Conservation (phyloP, 1,139 yeast genomes). For the Entelexis sorbosivorans region DNA sequence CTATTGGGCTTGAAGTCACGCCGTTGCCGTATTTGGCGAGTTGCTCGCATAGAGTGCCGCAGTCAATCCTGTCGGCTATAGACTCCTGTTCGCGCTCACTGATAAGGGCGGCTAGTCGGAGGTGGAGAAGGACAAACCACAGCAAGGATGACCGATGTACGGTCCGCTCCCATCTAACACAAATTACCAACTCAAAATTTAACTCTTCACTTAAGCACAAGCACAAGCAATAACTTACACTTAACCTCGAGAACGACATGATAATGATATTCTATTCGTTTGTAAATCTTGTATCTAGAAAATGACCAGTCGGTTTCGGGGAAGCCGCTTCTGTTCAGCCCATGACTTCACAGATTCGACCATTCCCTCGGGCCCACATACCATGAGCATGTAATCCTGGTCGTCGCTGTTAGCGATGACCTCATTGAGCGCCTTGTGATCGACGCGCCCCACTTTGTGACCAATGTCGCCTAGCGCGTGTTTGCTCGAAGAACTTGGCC, state of each 20-base stretch:
- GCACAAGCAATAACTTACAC: too few species aligned
- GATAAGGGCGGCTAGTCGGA: too few species aligned
- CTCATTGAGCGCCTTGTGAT: conserved; percentile 12
- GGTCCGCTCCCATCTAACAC: too few species aligned
- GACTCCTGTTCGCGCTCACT: neutral
- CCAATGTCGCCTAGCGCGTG: neutral
- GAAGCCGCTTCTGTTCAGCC: conserved; percentile 22
- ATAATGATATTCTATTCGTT: neutral
- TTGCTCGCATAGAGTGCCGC: too few species aligned
- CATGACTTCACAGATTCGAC: conserved; percentile 38
- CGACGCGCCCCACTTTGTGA: conserved; percentile 17
- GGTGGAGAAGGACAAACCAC: too few species aligned
- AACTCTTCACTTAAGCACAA: too few species aligned
- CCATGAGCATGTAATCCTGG: conserved; percentile 29
- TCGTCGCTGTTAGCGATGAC: conserved; percentile 16
- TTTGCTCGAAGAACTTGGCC: neutral
- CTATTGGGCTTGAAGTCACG: too few species aligned
- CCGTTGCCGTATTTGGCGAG: too few species aligned
- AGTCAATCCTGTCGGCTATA: neutral
- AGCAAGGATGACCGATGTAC: too few species aligned
- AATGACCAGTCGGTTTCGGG: conserved; percentile 22
- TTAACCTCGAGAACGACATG: too few species aligned
- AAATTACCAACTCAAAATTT: too few species aligned
- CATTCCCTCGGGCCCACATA: conserved; percentile 47
- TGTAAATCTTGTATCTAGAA: conserved; percentile 17